Evolutionary conservation across 805 yeast species (phyloP), one percentile per base, ranked within the genome.

Genomic region (Lipomyces kockii): DNA sequence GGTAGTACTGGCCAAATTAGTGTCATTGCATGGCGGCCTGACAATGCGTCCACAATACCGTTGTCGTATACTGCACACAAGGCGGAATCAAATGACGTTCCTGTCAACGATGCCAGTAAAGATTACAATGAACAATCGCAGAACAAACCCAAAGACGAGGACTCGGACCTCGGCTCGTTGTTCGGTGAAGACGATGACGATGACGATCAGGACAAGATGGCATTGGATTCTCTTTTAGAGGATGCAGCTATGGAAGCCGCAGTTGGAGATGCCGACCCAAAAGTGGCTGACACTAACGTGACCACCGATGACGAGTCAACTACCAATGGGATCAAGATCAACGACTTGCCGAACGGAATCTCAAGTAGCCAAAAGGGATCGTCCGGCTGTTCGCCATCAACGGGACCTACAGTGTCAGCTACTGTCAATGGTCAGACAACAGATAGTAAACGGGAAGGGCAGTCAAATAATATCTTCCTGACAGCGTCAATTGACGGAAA

Each of bases 401-500:
- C 49, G 9, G 49, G 46, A 14, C 35, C 39, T 27, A 53, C 53
- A 29, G 20, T 32, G 2, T 29, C 46, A 52, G 56, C 54, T 0
- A 17, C 49, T 8, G 8, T 43, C 22, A n/a, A 43, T 8, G 9
- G 49, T 43, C 49, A 52, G 32, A 11, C 56, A 27, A 64, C 56
- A 5, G 59, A 58, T 3, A 25, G 52, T 12, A 67, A 65, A n/a
- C 53, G 37, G 14, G 43, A 51, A 17, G 29, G 34, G 37, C 68
- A 66, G 58, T 72, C 77, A 7, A 79, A 85, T 51, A 79, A 83
- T 58, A 82, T 90, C 1, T 91, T 95, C 76, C 77, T 92, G 81
- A 83, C 96, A 0, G 87, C 97, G 0, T 85, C 92, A 7, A 87
- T 92, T 63, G 95, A 93, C 76, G 99, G 99, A 4, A 82, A 87